phyloP scores from a whole-genome alignment of 345 rosid species.

The Rhizophora mangle region DNA sequence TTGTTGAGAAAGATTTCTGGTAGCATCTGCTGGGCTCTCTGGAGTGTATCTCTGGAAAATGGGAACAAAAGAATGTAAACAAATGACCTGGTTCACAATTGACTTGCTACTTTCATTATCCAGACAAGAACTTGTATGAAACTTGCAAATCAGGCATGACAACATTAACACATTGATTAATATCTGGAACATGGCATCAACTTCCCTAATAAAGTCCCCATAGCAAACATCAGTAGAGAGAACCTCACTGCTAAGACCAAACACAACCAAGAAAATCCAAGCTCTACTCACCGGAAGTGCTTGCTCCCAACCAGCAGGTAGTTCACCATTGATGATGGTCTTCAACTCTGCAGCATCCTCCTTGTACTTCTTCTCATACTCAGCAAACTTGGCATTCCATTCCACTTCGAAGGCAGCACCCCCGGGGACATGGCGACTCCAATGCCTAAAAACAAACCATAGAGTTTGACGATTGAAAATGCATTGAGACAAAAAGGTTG shows the following conservation, averaged over 20 bases:
- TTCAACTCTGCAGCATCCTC: conserved; percentile 93
- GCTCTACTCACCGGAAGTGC: conserved; percentile 74
- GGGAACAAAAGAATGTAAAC: conserved; percentile 22
- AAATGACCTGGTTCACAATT: conserved; percentile 3
- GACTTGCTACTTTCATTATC: neutral
- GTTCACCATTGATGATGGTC: conserved; percentile 66
- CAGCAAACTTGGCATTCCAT: conserved; percentile 84
- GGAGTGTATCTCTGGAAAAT: conserved; percentile 73
- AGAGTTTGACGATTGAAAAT: neutral
- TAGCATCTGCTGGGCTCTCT: conserved; percentile 92
- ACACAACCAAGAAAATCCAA: neutral
- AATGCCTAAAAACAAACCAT: conserved; percentile 52
- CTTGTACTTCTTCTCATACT: conserved; percentile 76
- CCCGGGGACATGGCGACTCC: conserved; percentile 75
- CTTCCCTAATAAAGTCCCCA: neutral
- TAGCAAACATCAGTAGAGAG: neutral
- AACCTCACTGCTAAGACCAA: neutral
- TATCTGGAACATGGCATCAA: neutral
- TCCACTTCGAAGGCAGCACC: conserved; percentile 85
- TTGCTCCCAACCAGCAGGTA: conserved; percentile 93
- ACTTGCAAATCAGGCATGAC: neutral
- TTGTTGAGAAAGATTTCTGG: conserved; percentile 89
- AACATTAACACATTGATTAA: neutral
- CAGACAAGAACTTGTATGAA: neutral
- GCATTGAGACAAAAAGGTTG: neutral